phyloP scores from a whole-genome alignment of 164 flowering plant species.

The Nymphaea thermarum region DNA sequence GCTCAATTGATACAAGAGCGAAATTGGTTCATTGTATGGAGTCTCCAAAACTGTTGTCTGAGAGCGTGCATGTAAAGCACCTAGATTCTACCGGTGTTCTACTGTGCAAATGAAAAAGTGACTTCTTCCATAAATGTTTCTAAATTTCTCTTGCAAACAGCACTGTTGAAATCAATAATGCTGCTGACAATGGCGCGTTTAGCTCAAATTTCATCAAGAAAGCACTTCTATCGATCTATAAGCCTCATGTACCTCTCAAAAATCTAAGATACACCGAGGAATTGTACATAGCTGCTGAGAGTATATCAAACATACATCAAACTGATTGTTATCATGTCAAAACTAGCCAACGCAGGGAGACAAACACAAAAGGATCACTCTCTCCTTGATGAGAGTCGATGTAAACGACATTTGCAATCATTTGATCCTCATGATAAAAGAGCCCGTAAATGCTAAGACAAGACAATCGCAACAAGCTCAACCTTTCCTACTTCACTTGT shows the following conservation, averaged over 20 bases:
- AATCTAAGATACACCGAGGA: not conserved
- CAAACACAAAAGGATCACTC: not conserved
- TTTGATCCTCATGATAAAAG: not conserved
- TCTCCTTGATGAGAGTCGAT: not conserved
- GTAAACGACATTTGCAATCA: not conserved
- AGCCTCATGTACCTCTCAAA: not conserved
- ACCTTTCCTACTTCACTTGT: not conserved
- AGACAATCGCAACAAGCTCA: not conserved
- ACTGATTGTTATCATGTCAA: not conserved
- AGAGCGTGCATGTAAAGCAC: no score
- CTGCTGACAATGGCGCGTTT: no score
- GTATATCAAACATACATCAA: not conserved
- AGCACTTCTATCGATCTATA: not conserved
- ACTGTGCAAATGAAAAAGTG: no score
- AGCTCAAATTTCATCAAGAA: not conserved
- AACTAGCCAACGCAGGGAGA: not conserved
- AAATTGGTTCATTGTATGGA: no score
- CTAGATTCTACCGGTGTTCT: no score
- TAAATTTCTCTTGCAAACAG: no score
- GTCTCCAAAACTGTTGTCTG: no score
- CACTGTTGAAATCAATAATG: no score
- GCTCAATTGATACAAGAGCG: constrained; percentile 16
- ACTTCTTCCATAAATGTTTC: no score
- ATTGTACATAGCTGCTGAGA: not conserved
- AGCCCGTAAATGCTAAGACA: not conserved